Evolutionary conservation across 495 filamentous ascomycete species (phyloP), one percentile per base, ranked within the genome.

Genomic region (Podospora appendiculata): DNA sequence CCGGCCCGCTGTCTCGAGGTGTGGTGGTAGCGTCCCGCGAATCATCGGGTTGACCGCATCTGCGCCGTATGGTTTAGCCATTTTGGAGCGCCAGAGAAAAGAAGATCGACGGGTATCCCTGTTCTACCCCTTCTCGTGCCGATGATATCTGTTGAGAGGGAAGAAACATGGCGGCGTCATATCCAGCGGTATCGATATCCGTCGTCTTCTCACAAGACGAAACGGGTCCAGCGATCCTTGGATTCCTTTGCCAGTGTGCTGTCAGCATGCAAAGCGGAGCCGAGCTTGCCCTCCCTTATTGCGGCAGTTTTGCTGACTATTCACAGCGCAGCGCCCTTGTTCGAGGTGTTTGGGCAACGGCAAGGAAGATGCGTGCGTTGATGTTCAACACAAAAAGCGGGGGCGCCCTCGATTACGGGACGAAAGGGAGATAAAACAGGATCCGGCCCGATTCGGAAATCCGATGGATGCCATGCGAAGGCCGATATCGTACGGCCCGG

Each of bases 321-420:
- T 45, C n/a, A 50, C 65, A 85, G 82, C 78, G 33, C 75, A 80
- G 55, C 74, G 82, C 47, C 82, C 82, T 19, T 85, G 82, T 52
- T 79, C 79, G 45, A 71, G 82, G 48, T 85, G 82, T 61, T 60
- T 79, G 48, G 76, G 71, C 47, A 81, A 79, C 64, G 79, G 80
- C 49, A 84, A 84, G 56, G 70, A 95, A 79, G 86, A 90, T 48
- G 80, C 87, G n/a, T 97, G 92, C 58, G 77, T 90, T 47, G 93
- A 98, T 67, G 90, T 97, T 18, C 89, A 91, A 58, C 92, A 97
- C 70, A 98, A 96, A 71, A 97, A 96, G 65, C 78, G 93, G 54
- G 93, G 93, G 17, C 79, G 93, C 51, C 93, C 93, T 58, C 85
- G 93, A 47, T 75, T 98, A 61, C 86, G 92, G 63, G 90, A 95